These are phyloP conservation scores for Galium porrigens DNA, from an alignment of 305 asterid species.

Conservation along the genomic window DNA sequence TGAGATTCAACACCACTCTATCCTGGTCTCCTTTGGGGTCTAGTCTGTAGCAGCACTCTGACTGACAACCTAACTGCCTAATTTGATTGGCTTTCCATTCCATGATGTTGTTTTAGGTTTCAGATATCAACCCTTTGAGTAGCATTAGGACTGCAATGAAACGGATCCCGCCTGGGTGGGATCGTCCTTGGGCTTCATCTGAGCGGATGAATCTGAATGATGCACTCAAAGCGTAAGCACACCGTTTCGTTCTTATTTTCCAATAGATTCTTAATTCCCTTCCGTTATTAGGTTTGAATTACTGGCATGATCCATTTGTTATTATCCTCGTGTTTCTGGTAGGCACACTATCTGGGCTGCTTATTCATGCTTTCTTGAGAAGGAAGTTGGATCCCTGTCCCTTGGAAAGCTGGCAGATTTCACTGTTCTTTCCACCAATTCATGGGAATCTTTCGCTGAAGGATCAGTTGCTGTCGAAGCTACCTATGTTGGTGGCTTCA, in stretches of 20 bases:
- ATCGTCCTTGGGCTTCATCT: conserved; percentile 57
- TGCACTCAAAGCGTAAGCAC: conserved; percentile 62
- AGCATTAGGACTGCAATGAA: conserved; percentile 63
- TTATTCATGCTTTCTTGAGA: conserved; percentile 69
- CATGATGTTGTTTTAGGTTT: conserved; percentile 40
- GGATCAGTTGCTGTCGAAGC: conserved; percentile 50
- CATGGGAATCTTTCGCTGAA: conserved; percentile 48
- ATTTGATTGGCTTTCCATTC: background rate
- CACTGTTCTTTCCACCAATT: conserved; percentile 48
- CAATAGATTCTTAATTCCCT: background rate
- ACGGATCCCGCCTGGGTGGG: conserved; percentile 70
- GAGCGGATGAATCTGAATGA: conserved; percentile 49
- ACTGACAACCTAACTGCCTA: background rate
- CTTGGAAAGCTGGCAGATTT: conserved; percentile 84
- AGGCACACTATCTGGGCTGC: conserved; percentile 85
- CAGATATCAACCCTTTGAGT: conserved; percentile 63
- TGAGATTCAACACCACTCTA: conserved; percentile 18
- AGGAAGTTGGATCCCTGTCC: conserved; percentile 67
- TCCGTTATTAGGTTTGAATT: background rate
- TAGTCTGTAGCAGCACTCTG: background rate
- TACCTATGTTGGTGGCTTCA: conserved; percentile 65
- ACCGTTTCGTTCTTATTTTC: background rate
- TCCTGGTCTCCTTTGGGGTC: background rate
- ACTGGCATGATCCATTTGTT: background rate
- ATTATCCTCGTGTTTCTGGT: conserved; percentile 5